Evolutionary conservation across 2,329 filamentous ascomycete genomes (phyloP), one percentile per base, ranked within the genome.

Genomic region (Lecanicillium sp.): DNA sequence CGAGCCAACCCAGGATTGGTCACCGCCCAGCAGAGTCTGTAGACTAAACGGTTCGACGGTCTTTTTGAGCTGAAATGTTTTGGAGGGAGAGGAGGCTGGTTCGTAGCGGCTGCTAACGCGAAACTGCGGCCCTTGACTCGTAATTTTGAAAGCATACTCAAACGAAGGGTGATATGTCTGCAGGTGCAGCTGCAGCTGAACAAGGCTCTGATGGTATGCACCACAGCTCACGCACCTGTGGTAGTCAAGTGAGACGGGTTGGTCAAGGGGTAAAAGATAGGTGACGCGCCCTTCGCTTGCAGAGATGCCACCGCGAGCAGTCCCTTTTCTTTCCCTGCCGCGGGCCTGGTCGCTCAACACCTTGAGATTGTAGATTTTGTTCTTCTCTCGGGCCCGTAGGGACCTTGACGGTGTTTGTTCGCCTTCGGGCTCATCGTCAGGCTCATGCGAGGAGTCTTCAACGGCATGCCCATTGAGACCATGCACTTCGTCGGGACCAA

Each of bases 281-380:
- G 59, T 63, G 38, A 77, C 65, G 44, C 53, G 62, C 48, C 62
- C 68, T 47, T 65, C 65, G 40, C 56, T 59, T 28, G 44, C 42
- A 17, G 44, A 49, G 34, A 36, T 54, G 45, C 50, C 40, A 44
- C 44, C 46, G 42, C 53, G 47, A 41, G 50, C 43, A 40, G 49
- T 50, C 50, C 62, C 63, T 45, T 68, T 71, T 44, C 63, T 65
- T 31, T 70, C 68, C 46, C 65, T 72, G 4, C 74, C 73, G 37
- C 74, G 66, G 5, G 73, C 72, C 47, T 73, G 71, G 47, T 75
- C 72, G 53, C 70, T 79, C 13, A 80, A 57, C 11, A 70, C 61
- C 51, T 77, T 79, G 28, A 80, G 55, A 46, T 81, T 81, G 50
- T 81, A 81, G 17, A 67, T 65, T 43, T 71, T 70, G 40, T 66